Evolutionary conservation across 257 asterid genomes (phyloP), one percentile per base, ranked within the genome.

Genomic region (Scutellaria barbata): DNA sequence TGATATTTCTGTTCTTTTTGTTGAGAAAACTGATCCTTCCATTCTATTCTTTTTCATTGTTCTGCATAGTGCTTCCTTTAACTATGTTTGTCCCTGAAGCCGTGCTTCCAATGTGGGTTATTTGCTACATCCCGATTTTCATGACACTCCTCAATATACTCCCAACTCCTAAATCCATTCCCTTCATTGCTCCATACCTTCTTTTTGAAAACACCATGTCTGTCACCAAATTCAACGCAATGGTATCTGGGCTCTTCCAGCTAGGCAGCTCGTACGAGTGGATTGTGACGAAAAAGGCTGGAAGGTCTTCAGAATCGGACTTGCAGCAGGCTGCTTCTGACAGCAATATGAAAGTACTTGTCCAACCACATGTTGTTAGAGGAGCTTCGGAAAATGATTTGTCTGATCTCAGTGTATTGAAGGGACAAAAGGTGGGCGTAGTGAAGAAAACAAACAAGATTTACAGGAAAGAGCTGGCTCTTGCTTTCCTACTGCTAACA

Each of bases 171-270:
- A 84, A 84, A 79, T 82, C 91, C 77, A 74, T 88, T 61, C 91
- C 95, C 5, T 88, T 88, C 82, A 66, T 88, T 6, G 91, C 95
- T 53, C 95, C 95, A 0, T 85, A 87, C 73, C 90, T 87, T 35
- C 87, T 87, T 18, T 87, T 87, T 6, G 93, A 87, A 58, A 87
- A 87, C 85, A 85, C 95, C 8, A 88, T 85, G 89, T 85, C 95
- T 0, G 87, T 88, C 58, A 88, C 95, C 53, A 88, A 88, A 78
- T 88, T 88, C 85, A 88, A 85, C 9, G 95, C 95, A 0, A 88
- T 85, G 95, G 51, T 85, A 9, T 87, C 93, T 0, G 93, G 90
- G 17, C 83, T 87, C 16, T 85, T 87, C 80, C 93, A 85, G 55
- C 76, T 88, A 40, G 88, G 88, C 75, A 84, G 95, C 77, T 88